Percentiles rank a stretch among this genome's conserved stretches.
phyloP scores from a whole-genome alignment of 805 yeast genomes.

The Myxozyma vanderwaltii region DNA sequence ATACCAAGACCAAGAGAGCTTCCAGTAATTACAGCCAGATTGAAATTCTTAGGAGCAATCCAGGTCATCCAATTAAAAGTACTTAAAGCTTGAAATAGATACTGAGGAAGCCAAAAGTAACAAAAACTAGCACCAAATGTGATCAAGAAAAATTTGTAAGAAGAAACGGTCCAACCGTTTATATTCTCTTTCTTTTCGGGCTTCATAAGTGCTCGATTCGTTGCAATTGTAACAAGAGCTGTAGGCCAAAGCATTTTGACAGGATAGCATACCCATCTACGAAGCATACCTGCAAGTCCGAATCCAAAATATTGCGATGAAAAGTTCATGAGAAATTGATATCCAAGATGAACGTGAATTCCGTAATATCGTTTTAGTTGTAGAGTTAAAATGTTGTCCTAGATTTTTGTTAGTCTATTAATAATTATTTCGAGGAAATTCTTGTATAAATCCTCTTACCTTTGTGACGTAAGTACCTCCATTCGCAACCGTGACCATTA shows the following conservation, averaged over 20 bases:
- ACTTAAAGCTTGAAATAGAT: slow-evolving; percentile 60
- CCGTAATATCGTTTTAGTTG: slow-evolving; percentile 31
- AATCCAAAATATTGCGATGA: slow-evolving; percentile 68
- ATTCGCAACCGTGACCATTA: slow-evolving; percentile 38
- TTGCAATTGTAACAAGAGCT: slow-evolving; percentile 60
- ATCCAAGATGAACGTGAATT: slow-evolving; percentile 45
- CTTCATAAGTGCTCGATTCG: slow-evolving; percentile 52
- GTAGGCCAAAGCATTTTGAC: slow-evolving; percentile 71
- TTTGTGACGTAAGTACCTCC: slow-evolving; percentile 5
- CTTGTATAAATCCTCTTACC: not conserved
- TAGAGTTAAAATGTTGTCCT: slow-evolving; percentile 44
- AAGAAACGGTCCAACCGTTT: slow-evolving; percentile 62
- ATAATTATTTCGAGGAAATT: not conserved
- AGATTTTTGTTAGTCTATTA: not conserved
- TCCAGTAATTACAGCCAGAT: slow-evolving; percentile 67
- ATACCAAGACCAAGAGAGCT: slow-evolving; percentile 61
- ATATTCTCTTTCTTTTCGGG: slow-evolving; percentile 50
- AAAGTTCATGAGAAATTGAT: slow-evolving; percentile 53
- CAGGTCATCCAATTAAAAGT: slow-evolving; percentile 63
- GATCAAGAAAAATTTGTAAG: slow-evolving; percentile 52
- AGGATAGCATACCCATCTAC: slow-evolving; percentile 63
- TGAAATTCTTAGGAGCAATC: slow-evolving; percentile 58
- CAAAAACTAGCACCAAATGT: slow-evolving; percentile 48
- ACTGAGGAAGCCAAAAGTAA: slow-evolving; percentile 66
- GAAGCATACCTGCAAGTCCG: slow-evolving; percentile 64